Percentiles rank a stretch among this genome's conserved stretches.
Conservation (phyloP, 169 alveolate genomes). For the Theileria equi region DNA sequence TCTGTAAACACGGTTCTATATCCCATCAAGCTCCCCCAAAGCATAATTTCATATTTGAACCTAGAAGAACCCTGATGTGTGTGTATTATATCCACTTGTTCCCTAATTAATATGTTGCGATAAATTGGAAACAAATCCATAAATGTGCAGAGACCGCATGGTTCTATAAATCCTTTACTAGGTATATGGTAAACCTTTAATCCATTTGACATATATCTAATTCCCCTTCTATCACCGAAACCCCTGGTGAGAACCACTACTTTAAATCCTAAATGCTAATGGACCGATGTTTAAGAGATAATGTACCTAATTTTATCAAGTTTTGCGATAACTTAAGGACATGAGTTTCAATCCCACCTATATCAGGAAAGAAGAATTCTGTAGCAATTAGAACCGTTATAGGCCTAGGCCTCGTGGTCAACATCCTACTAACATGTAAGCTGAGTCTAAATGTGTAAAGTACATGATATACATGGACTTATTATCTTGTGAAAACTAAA, state of each 20-base stretch:
- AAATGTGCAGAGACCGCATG: constrained; percentile 56
- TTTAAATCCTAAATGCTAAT: constrained; percentile 84
- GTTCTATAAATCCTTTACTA: constrained; percentile 75
- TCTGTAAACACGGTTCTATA: constrained; percentile 94
- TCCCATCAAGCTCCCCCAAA: constrained; percentile 60
- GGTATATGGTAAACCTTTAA: constrained; percentile 96
- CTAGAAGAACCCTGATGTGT: constrained; percentile 59
- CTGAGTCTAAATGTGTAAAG: neutral
- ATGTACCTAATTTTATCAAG: constrained; percentile 81
- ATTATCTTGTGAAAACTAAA: no score
- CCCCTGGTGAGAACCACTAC: constrained; percentile 94
- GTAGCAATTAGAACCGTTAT: constrained; percentile 64
- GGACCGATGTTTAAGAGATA: neutral
- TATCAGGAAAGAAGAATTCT: constrained; percentile 93
- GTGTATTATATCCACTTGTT: constrained; percentile 92
- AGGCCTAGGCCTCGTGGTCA: constrained; percentile 25
- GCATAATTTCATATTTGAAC: constrained; percentile 42
- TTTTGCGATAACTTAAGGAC: constrained; percentile 92
- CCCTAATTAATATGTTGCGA: constrained; percentile 92
- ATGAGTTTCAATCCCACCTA: constrained; percentile 99
- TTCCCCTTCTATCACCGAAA: constrained; percentile 90
- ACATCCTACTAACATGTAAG: neutral
- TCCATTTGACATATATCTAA: constrained; percentile 96
- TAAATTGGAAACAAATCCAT: constrained; percentile 67
- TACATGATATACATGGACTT: no score